Evolutionary conservation across 2,329 filamentous ascomycete genomes (phyloP).

Genomic region (Tolypocladium ovalisporum): DNA sequence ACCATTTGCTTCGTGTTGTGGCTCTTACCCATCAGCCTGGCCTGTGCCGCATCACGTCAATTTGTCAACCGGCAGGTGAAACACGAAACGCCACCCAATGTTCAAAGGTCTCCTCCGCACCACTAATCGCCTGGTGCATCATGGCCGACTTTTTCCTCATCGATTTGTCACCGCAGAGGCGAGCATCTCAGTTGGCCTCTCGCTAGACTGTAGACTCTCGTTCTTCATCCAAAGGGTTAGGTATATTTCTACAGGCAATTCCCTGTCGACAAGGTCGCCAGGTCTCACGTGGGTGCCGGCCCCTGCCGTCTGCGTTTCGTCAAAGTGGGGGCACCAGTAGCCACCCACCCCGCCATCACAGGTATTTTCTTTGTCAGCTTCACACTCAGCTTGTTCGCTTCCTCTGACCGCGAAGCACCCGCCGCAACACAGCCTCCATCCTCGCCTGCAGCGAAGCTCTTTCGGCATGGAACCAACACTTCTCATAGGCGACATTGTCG

Average conservation of each 20-base stretch:
- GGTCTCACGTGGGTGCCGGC: constrained; percentile 4
- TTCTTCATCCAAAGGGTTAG: background rate
- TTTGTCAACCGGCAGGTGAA: background rate
- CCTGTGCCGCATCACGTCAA: background rate
- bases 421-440: background rate
- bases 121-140: background rate
- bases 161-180: background rate
- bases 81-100: background rate
- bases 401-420: background rate
- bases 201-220: background rate
- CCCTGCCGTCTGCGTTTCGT: constrained; percentile 1
- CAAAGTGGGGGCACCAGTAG: background rate
- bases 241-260: background rate
- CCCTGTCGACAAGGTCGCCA: background rate
- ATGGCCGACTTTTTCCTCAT: background rate
- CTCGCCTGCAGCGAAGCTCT: background rate
- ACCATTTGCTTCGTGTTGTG: background rate
- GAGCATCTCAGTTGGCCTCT: background rate
- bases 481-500: constrained; percentile 66
- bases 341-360: constrained; percentile 1
- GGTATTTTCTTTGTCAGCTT: constrained; percentile 1
- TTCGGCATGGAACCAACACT: constrained; percentile 32
- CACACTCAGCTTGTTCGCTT: background rate
- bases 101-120: background rate
- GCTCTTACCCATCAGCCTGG: background rate